Evolutionary conservation across 176 grass and related monocot species (phyloP).

Genomic region (Zoysia japonica): DNA sequence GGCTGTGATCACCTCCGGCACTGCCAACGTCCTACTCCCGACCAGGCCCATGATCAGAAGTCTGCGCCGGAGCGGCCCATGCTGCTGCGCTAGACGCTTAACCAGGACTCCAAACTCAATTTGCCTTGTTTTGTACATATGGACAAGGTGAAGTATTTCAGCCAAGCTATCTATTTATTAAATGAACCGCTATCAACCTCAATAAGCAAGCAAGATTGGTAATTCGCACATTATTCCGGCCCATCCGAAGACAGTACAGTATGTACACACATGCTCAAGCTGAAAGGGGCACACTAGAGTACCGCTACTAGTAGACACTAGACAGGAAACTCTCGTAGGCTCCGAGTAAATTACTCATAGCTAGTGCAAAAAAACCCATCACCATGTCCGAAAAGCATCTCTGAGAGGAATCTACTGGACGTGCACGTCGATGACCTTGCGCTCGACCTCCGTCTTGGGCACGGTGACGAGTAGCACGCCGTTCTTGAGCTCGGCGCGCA

Average conservation of each 20-base stretch:
- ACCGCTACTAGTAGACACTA: not conserved
- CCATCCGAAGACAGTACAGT: too few species aligned
- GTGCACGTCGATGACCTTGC: conserved; percentile 63
- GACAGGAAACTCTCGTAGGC: not conserved
- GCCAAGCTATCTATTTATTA: too few species aligned
- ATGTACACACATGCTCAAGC: not conserved
- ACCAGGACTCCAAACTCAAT: too few species aligned
- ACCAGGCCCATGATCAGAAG: too few species aligned
- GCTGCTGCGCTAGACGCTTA: too few species aligned
- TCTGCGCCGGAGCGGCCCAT: too few species aligned
- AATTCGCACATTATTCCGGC: conserved; percentile 25
- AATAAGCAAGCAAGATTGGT: not conserved
- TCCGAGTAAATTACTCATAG: not conserved
- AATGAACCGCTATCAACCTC: not conserved
- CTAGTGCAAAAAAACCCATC: not conserved
- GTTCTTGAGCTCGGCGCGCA: conserved; percentile 79
- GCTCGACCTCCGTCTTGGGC: conserved; percentile 60
- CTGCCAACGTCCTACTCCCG: too few species aligned
- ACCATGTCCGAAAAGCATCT: not conserved
- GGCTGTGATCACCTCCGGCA: too few species aligned
- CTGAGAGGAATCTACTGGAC: conserved; percentile 38
- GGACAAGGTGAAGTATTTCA: too few species aligned
- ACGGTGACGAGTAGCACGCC: conserved; percentile 66
- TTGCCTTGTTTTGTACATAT: too few species aligned
- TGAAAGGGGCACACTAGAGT: not conserved